Evolutionary conservation across 345 rosid genomes (phyloP), one percentile per base, ranked within the genome.

Genomic region (Eucalyptus melliodora): DNA sequence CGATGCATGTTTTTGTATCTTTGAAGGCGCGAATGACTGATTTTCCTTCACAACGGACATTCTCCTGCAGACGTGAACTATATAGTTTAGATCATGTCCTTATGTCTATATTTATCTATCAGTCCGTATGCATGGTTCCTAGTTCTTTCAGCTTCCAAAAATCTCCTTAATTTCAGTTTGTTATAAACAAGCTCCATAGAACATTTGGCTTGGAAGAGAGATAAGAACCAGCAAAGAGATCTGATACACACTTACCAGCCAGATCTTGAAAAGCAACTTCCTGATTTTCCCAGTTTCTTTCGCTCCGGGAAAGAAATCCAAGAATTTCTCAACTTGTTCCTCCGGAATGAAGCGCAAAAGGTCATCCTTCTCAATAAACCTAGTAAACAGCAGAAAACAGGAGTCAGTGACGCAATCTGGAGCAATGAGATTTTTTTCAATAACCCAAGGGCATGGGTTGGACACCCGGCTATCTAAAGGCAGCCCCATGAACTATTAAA

Each of bases 291-390:
- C 56, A 8, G 93, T 90, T 89, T 93, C 96, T 77, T 42, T 82
- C 34, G 93, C 92, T 90, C 92, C 96, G 87, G 93, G 91, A 47
- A 94, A 91, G 53, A 94, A 47, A 13, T 91, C 93, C 37, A 95
- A 86, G 89, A 96, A 88, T 90, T 80, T 91, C n/a, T 94, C 92
- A 26, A 93, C 94, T 12, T 90, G 93, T 87, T 94, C 95, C 91
- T 87, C 87, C 86, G 88, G 91, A 95, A 96, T 90, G 93, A 94
- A 94, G 11, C 92, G 92, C 88, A 91, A 88, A 16, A 96, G 95
- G 87, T 96, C 95, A 11, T 93, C 95, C 89, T 96, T 94, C 24
- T 95, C 94, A 16, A 96, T 92, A 91, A 90, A 92, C 93, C 96
- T 95, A 69, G 26, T 15, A 34, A 69, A 62, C 5, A 34, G 7